Conservation (phyloP, 345 rosid genomes). For the Salix caprea region DNA sequence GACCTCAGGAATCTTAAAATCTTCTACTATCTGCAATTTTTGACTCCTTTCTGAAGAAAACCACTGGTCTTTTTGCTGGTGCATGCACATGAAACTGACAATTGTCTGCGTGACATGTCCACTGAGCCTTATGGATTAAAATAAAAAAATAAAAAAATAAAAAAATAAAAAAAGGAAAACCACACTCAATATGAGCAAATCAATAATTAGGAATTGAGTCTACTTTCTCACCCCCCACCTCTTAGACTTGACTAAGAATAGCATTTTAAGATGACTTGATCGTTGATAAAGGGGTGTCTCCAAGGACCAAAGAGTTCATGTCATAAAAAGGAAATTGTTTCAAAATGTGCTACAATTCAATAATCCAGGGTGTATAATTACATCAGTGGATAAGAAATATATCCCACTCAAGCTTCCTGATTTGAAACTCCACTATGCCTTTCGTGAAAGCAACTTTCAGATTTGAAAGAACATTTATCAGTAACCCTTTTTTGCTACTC, state of each 20-base stretch:
- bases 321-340: no score
- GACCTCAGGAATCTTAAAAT: constrained; percentile 9
- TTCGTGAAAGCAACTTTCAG: no score
- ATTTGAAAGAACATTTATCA: neutral
- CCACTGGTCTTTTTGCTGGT: neutral
- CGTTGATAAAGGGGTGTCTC: no score
- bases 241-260: neutral
- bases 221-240: neutral
- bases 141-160: neutral
- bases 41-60: constrained; percentile 21
- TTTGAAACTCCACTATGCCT: no score
- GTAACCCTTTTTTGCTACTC: neutral
- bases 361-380: neutral
- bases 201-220: no score
- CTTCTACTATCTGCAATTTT: constrained; percentile 12
- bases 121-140: neutral
- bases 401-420: neutral
- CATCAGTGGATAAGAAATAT: neutral
- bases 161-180: no score
- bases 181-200: no score
- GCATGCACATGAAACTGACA: constrained; percentile 3
- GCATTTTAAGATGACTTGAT: neutral
- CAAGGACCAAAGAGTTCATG: no score
- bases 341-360: neutral
- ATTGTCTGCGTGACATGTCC: neutral